Conservation (phyloP, 345 rosid species). For the Carallia pectinifolia region DNA sequence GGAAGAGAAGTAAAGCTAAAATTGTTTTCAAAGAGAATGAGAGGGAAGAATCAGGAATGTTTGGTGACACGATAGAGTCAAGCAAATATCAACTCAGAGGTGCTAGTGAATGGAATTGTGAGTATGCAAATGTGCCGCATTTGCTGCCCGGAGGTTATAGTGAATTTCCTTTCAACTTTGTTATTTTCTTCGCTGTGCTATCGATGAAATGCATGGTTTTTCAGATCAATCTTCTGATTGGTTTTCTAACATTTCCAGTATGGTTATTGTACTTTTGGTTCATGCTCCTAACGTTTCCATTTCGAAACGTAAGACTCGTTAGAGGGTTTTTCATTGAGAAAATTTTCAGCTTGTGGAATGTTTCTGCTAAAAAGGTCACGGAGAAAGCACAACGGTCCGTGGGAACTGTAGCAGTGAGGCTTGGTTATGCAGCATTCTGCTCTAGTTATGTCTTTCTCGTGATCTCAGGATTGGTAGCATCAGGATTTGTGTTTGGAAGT, state of each 20-base stretch:
- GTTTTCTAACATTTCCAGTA: conserved; percentile 28
- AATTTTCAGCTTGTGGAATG: conserved; percentile 16
- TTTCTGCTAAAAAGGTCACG: neutral
- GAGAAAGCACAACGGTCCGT: conserved; percentile 13
- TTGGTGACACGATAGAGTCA: neutral
- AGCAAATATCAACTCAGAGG: neutral
- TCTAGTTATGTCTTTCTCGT: conserved; percentile 23
- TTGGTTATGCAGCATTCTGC: conserved; percentile 28
- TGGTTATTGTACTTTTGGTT: conserved; percentile 20
- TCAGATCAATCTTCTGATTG: conserved; percentile 25
- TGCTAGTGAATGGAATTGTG: neutral
- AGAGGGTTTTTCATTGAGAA: conserved; percentile 16
- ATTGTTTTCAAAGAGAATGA: neutral
- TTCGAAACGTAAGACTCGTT: conserved; percentile 12
- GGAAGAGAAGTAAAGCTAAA: neutral
- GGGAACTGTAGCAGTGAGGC: conserved; percentile 8
- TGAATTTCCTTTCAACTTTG: conserved; percentile 12
- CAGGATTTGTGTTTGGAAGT: conserved; percentile 28
- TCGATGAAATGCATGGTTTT: conserved; percentile 22
- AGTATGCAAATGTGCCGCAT: neutral
- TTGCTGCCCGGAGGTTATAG: neutral
- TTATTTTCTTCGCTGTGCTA: conserved; percentile 12
- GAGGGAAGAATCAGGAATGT: neutral
- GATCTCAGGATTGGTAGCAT: conserved; percentile 25
- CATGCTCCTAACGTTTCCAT: conserved; percentile 23